phyloP scores from a whole-genome alignment of 371 early-diverging fungal species.

The Mortierella sp. region DNA sequence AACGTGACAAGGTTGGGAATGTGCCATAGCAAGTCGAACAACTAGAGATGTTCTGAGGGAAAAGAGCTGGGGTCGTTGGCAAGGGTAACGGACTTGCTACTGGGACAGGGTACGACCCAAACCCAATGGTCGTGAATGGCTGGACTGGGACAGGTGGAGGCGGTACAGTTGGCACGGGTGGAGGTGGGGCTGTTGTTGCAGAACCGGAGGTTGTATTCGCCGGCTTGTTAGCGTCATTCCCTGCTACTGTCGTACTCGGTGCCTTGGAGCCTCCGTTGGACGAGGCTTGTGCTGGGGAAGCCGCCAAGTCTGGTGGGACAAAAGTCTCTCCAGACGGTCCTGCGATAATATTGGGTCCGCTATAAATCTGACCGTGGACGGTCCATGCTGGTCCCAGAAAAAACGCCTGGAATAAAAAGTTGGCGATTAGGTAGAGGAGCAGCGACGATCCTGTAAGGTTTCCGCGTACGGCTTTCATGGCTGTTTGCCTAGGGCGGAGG shows the following conservation, averaged over 20 bases:
- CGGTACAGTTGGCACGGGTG: conserved; percentile 13
- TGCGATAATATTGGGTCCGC: conserved; percentile 18
- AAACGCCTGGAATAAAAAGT: not conserved
- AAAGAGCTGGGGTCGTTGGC: conserved; percentile 35
- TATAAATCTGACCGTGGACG: conserved; percentile 30
- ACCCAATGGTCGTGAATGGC: conserved; percentile 23
- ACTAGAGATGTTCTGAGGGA: conserved; percentile 42
- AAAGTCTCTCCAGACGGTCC: conserved; percentile 6
- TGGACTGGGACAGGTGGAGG: conserved; percentile 21
- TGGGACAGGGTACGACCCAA: conserved; percentile 6
- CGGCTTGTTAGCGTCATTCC: no score
- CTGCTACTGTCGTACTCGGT: no score
- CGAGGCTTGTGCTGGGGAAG: no score
- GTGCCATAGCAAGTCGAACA: conserved; percentile 43
- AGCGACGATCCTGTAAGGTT: not conserved
- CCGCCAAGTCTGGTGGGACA: conserved; percentile 5
- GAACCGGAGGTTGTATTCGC: not conserved
- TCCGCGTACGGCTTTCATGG: not conserved
- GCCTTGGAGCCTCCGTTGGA: no score
- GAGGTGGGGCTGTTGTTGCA: not conserved
- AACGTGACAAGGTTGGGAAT: conserved; percentile 40
- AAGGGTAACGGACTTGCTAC: conserved; percentile 14
- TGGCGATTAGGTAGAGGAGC: not conserved
- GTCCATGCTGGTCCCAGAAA: not conserved
- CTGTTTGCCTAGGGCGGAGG: not conserved